phyloP scores from a whole-genome alignment of 768 basidiomycete genomes.

The Termitomyces sp. region DNA sequence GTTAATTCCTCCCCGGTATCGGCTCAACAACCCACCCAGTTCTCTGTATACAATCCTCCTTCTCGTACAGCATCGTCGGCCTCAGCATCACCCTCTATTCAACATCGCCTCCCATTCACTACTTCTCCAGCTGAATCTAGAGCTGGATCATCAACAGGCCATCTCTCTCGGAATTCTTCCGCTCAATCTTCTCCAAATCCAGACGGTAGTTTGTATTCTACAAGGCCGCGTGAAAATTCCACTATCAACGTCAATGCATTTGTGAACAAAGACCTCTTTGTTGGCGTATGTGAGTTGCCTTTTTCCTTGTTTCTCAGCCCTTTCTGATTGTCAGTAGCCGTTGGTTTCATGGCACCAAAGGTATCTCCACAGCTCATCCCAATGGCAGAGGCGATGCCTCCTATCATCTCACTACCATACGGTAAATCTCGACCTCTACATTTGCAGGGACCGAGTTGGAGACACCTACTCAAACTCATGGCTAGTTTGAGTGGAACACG shows the following conservation, averaged over 20 bases:
- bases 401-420: slow-evolving; percentile 69
- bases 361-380: slow-evolving; percentile 42
- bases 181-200: not conserved
- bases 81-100: not conserved
- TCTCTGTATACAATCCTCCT: not conserved
- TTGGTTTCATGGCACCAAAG: slow-evolving; percentile 58
- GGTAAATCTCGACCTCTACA: slow-evolving; percentile 64
- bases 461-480: slow-evolving; percentile 67
- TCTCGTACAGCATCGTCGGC: not conserved
- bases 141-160: not conserved
- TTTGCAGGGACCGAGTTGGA: slow-evolving; percentile 71
- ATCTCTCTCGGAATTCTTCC: slow-evolving; percentile 5
- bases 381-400: slow-evolving; percentile 56
- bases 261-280: slow-evolving; percentile 50
- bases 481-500: slow-evolving; percentile 65
- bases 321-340: slow-evolving; percentile 35
- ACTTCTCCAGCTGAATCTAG: not conserved
- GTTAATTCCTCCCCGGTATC: not conserved
- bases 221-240: slow-evolving; percentile 4
- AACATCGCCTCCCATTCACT: not conserved
- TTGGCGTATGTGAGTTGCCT: slow-evolving; percentile 55
- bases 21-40: not conserved
- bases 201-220: not conserved
- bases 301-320: not conserved
- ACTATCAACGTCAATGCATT: slow-evolving; percentile 40